Base-by-base conservation (phyloP, 2,329 filamentous ascomycete species). In the Penicillium verrucosum region DNA sequence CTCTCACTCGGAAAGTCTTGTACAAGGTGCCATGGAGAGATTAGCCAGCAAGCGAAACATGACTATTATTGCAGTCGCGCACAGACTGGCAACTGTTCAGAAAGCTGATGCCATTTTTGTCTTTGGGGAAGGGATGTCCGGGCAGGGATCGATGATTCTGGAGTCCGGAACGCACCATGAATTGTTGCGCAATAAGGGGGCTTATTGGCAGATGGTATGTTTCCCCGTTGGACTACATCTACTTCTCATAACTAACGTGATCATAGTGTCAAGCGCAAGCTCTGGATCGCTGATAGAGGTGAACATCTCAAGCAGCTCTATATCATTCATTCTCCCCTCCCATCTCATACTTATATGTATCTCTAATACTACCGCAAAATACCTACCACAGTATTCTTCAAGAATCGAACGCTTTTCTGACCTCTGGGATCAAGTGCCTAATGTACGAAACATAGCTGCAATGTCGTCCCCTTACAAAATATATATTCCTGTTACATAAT, bases 11-110 rank as follows among this genome's bases (percentile, higher is more conserved):
- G 88, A 90, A 68, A 82, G 82, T 60, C 75, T 86, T 1, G 85
- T 90, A 10, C 86, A 92, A 71, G 78, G 77, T 0, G 88, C 88
- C 0, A 85, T 92, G 66, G 86, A 90, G 76, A 78, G 78, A 41
- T 69, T 63, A 34, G 85, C 84, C 0, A 80, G 80, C 4, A 78
- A 80, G 60, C 82, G 82, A 8, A 86, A 66, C 30, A 67, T 71
- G 52, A 84, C 90, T 2, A 89, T 89, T 59, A 78, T 94, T 3
- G 88, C 89, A 3, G 89, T 54, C 21, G 52, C 52, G 36, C 52
- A 54, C 18, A 41, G 52, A 29, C 21, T 54, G 10, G 45, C 52
- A 14, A 54, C 52, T 0, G 50, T 54, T n/a, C 52, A 54, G 18
- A 54, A 54, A 27, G 52, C 52, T 1, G 52, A 54, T 43, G 45